Evolutionary conservation across 768 basidiomycete species (phyloP).

Genomic region (Mycena vulgaris): DNA sequence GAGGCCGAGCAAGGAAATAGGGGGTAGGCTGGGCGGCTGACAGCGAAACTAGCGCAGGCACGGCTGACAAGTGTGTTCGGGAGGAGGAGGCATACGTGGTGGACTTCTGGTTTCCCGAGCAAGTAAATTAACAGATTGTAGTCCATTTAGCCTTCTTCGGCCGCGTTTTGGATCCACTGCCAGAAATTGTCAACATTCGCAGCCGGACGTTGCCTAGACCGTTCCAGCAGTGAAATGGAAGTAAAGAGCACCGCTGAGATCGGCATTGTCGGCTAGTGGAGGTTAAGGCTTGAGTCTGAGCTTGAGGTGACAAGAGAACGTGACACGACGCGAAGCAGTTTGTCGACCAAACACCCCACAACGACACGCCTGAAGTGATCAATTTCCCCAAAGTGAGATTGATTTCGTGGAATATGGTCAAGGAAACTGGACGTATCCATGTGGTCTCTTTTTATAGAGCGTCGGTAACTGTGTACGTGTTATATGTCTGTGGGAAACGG

Average conservation of each 20-base stretch:
- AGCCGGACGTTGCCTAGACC: background rate
- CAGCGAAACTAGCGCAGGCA: conserved; percentile 11
- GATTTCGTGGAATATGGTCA: no score
- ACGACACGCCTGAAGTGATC: no score
- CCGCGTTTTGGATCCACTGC: background rate
- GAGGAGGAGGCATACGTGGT: background rate
- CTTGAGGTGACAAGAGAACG: background rate
- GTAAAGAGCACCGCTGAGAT: background rate
- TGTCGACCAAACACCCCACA: background rate
- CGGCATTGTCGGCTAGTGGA: background rate
- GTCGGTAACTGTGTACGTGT: no score
- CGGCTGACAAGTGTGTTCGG: conserved; percentile 1
- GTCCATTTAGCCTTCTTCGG: conserved; percentile 26
- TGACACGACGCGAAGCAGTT: background rate
- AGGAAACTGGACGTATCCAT: no score
- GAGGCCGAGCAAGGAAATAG: background rate
- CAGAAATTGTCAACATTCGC: background rate
- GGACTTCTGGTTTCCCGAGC: background rate
- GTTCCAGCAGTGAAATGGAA: background rate
- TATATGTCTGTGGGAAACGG: no score
- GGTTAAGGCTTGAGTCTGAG: background rate
- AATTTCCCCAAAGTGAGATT: no score
- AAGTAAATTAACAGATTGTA: background rate
- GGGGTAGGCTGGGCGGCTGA: conserved; percentile 15
- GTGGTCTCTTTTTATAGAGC: no score